These are phyloP conservation scores for Penicillium sp. DNA, from an alignment of 2,329 filamentous ascomycete genomes.

Conservation along the genomic window DNA sequence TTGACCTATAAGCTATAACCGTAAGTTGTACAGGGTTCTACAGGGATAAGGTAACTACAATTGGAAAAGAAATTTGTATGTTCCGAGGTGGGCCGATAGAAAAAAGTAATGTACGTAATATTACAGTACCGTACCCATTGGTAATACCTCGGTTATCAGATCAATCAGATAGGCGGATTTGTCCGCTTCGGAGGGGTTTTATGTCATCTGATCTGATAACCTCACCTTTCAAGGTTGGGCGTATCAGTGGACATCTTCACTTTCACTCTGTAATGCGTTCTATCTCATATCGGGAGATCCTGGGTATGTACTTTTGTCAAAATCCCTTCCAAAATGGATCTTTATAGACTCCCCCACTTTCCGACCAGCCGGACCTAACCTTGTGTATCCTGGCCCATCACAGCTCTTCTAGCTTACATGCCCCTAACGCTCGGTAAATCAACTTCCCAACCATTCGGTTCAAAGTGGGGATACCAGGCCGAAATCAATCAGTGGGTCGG, in stretches of 20 bases:
- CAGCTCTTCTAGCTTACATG: neutral
- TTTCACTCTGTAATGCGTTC: neutral
- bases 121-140: neutral
- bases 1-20: neutral
- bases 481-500: constrained; percentile 6
- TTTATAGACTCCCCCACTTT: constrained; percentile 8
- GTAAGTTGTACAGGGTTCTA: neutral
- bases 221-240: no score
- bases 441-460: constrained; percentile 2
- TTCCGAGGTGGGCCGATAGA: neutral
- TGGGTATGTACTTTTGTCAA: neutral
- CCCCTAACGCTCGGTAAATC: neutral
- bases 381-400: neutral
- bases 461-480: constrained; percentile 2
- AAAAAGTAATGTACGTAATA: neutral
- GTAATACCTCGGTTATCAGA: constrained; percentile 11
- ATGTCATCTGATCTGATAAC: constrained; percentile 9
- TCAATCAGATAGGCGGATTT: constrained; percentile 11
- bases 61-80: neutral
- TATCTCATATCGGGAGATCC: neutral
- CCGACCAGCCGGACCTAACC: constrained; percentile 3
- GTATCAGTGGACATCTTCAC: neutral
- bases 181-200: neutral
- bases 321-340: neutral
- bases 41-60: neutral